Percentiles rank a stretch among this genome's conserved stretches.
Evolutionary conservation across 192 early-diverging fungal genomes (phyloP).

Genomic region (Physocladia obscura): DNA sequence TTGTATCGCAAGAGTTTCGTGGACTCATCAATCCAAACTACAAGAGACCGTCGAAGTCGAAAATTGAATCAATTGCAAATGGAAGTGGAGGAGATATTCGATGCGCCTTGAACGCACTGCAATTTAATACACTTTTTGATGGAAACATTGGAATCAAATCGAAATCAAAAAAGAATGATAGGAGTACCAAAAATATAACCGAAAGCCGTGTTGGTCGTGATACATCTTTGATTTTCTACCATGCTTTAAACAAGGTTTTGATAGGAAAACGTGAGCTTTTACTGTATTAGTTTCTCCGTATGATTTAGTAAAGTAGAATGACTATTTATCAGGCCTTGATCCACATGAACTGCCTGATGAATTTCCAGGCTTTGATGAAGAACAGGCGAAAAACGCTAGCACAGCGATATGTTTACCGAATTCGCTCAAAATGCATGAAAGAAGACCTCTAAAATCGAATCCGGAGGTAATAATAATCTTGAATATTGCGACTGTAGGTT

Average conservation of each 20-base stretch:
- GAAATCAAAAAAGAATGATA: constrained; percentile 6
- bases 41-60: constrained; percentile 8
- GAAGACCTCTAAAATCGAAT: constrained; percentile 35
- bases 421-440: constrained; percentile 14
- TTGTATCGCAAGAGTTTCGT: constrained; percentile 31
- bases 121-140: constrained; percentile 31
- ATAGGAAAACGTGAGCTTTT: constrained; percentile 40
- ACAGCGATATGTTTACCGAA: constrained; percentile 21
- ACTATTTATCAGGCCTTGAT: constrained; percentile 10
- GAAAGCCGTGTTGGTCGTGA: constrained; percentile 27
- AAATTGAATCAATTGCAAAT: constrained; percentile 32
- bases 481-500: background rate
- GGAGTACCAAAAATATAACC: background rate
- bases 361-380: background rate
- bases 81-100: constrained; percentile 45
- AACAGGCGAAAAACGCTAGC: background rate
- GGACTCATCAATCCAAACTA: background rate
- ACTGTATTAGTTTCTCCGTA: too few relatives aligned
- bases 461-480: constrained; percentile 33
- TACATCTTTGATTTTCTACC: constrained; percentile 34
- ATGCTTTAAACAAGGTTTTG: constrained; percentile 43
- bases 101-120: constrained; percentile 46
- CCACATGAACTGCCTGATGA: background rate
- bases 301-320: too few relatives aligned
- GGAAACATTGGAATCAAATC: background rate